phyloP scores from a whole-genome alignment of 805 yeast genomes.

The Wickerhamomyces sydowiorum region DNA sequence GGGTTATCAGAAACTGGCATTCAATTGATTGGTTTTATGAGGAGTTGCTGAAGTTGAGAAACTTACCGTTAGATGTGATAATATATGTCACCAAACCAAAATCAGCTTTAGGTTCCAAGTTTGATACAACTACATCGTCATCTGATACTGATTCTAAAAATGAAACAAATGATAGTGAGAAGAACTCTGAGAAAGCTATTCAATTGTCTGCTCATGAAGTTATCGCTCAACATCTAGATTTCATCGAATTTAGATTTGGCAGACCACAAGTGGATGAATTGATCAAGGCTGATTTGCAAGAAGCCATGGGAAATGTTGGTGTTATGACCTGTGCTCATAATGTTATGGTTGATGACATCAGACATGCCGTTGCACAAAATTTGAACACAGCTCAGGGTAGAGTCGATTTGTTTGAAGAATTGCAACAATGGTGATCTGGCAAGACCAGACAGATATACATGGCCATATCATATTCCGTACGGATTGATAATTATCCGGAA shows the following conservation, averaged over 20 bases:
- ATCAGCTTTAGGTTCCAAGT: background rate
- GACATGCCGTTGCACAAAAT: constrained; percentile 32
- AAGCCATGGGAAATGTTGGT: constrained; percentile 30
- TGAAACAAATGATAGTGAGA: background rate
- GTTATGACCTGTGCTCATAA: constrained; percentile 52
- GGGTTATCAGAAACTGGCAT: constrained; percentile 55
- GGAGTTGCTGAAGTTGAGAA: constrained; percentile 32
- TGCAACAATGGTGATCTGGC: constrained; percentile 45
- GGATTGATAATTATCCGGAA: background rate
- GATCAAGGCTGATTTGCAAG: constrained; percentile 28
- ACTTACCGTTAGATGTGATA: background rate
- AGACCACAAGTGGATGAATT: constrained; percentile 36
- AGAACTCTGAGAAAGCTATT: background rate
- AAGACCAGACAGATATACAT: no score
- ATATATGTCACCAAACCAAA: constrained; percentile 2
- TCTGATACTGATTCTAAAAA: constrained; percentile 1
- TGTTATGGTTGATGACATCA: constrained; percentile 41
- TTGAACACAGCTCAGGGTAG: constrained; percentile 21
- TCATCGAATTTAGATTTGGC: constrained; percentile 31
- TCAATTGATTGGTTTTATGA: constrained; percentile 42
- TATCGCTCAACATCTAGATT: background rate
- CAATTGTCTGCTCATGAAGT: background rate
- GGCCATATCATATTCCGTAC: no score
- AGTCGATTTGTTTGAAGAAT: constrained; percentile 47
- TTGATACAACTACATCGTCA: background rate